Evolutionary conservation across 2,329 filamentous ascomycete species (phyloP).

Genomic region (Daldinia sp.): DNA sequence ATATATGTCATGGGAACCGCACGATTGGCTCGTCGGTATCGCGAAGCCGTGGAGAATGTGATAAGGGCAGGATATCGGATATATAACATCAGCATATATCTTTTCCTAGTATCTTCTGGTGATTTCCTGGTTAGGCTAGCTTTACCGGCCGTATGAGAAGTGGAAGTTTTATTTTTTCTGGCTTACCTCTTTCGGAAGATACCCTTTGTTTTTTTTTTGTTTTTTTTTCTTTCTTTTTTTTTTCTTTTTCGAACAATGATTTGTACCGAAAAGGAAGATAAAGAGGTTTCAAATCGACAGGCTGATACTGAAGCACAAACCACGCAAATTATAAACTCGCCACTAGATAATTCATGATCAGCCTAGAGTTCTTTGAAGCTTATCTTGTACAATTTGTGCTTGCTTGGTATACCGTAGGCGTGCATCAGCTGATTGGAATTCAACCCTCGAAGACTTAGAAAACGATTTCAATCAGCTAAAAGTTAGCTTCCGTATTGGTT

Average conservation of each 20-base stretch:
- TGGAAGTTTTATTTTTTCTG: no score
- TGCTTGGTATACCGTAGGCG: slow-evolving; percentile 1
- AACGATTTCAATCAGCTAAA: no score
- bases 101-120: not conserved
- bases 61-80: not conserved
- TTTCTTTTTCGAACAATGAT: no score
- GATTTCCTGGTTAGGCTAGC: no score
- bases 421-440: slow-evolving; percentile 16
- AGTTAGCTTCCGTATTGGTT: slow-evolving; percentile 15
- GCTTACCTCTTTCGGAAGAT: no score
- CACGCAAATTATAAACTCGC: slow-evolving; percentile 25
- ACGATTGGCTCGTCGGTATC: slow-evolving; percentile 29
- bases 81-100: not conserved
- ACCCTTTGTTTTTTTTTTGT: no score
- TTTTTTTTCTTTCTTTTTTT: no score
- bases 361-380: slow-evolving; percentile 7
- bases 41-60: slow-evolving; percentile 17
- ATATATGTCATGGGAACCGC: slow-evolving; percentile 4
- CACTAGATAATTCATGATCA: slow-evolving; percentile 18
- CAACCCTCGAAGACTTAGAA: no score
- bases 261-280: slow-evolving; percentile 1
- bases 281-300: slow-evolving; percentile 24
- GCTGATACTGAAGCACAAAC: slow-evolving; percentile 36
- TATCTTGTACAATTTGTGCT: slow-evolving; percentile 44
- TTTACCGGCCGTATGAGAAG: no score